phyloP scores from a whole-genome alignment of 1,139 yeast species.

The Saccharomycopsis hybrid region DNA sequence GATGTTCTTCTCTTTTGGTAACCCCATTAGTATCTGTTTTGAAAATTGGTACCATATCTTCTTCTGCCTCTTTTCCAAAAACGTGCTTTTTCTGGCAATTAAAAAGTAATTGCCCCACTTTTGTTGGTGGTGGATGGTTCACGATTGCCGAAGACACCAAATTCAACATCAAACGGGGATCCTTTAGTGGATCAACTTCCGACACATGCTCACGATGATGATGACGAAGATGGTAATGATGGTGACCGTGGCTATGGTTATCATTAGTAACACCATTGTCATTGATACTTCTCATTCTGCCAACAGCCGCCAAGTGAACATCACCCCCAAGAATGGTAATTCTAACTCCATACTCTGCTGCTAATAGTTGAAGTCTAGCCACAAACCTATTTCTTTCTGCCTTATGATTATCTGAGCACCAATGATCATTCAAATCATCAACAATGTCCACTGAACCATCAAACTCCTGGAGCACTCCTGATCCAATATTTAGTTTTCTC shows the following conservation, averaged over 20 bases:
- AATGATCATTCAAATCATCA: slow-evolving; percentile 78
- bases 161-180: slow-evolving; percentile 62
- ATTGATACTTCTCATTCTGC: slow-evolving; percentile 48
- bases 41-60: slow-evolving; percentile 62
- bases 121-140: slow-evolving; percentile 73
- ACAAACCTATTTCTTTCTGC: slow-evolving; percentile 52
- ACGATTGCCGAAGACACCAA: slow-evolving; percentile 71
- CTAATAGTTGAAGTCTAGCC: slow-evolving; percentile 42
- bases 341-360: slow-evolving; percentile 48
- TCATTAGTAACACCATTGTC: slow-evolving; percentile 28
- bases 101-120: slow-evolving; percentile 57
- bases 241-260: slow-evolving; percentile 21
- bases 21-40: slow-evolving; percentile 46
- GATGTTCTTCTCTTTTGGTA: slow-evolving; percentile 31
- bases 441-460: slow-evolving; percentile 73
- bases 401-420: slow-evolving; percentile 73
- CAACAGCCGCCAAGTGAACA: slow-evolving; percentile 69
- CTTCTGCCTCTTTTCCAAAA: slow-evolving; percentile 47
- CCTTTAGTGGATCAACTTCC: slow-evolving; percentile 42
- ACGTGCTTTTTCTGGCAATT: slow-evolving; percentile 45
- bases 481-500: slow-evolving; percentile 44
- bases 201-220: slow-evolving; percentile 1
- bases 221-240: neutral
- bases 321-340: slow-evolving; percentile 72
- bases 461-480: slow-evolving; percentile 60